Conservation (phyloP, 2,329 filamentous ascomycete species). For the Epichloe glyceriae region DNA sequence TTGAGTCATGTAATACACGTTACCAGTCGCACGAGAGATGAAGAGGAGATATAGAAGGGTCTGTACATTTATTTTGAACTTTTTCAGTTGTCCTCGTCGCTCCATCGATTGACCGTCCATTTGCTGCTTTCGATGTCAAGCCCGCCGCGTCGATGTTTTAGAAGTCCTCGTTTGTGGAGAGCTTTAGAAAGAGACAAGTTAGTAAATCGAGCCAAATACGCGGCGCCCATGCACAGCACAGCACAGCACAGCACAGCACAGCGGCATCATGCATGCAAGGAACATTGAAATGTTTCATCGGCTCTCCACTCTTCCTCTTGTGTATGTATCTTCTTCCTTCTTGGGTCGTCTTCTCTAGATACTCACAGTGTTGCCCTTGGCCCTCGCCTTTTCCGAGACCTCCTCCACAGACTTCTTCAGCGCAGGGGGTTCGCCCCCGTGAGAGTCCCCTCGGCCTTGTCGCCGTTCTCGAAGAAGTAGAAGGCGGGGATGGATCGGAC, state of each 20-base stretch:
- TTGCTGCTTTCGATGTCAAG: not conserved
- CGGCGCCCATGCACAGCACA: too few relatives aligned
- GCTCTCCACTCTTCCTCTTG: not conserved
- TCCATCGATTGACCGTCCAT: too few relatives aligned
- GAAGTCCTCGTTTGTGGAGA: constrained; percentile 13
- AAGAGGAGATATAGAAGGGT: too few relatives aligned
- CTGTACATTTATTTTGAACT: too few relatives aligned
- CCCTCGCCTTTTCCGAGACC: constrained; percentile 15
- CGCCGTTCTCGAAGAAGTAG: constrained; percentile 44
- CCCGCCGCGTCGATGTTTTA: constrained; percentile 3
- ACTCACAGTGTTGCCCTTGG: constrained; percentile 9
- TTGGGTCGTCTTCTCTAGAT: not conserved
- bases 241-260: too few relatives aligned
- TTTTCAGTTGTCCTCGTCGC: too few relatives aligned
- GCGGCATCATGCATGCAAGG: too few relatives aligned
- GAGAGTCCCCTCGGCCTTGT: constrained; percentile 28
- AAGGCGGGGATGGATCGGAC: constrained; percentile 47
- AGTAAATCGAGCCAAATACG: not conserved
- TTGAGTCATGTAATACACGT: too few relatives aligned
- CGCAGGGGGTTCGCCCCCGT: constrained; percentile 24
- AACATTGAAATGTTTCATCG: not conserved
- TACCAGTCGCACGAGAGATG: too few relatives aligned
- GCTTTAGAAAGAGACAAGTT: constrained; percentile 2
- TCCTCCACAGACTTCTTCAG: constrained; percentile 17
- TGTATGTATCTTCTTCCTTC: not conserved